Evolutionary conservation across 225 moss, liverwort and hornwort genomes (phyloP).

Genomic region (Physcomitrellopsis africana): DNA sequence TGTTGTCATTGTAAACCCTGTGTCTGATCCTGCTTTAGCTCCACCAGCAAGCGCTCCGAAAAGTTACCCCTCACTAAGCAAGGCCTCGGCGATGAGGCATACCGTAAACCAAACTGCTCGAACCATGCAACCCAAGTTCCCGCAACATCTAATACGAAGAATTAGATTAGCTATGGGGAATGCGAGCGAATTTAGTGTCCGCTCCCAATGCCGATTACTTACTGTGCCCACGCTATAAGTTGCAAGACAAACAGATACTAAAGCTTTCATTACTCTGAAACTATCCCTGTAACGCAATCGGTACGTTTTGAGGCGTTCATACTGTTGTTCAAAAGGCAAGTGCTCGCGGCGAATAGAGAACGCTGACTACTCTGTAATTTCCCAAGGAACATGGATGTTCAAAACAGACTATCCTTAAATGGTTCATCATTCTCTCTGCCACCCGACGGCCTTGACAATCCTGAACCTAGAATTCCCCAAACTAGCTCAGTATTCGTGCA

Average conservation of each 20-base stretch:
- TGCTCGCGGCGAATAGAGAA: background rate
- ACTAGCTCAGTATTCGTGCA: too few relatives aligned
- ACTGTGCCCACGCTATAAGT: slow-evolving; percentile 20
- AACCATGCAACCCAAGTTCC: slow-evolving; percentile 41
- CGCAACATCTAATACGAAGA: slow-evolving; percentile 30
- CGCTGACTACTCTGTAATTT: slow-evolving; percentile 14
- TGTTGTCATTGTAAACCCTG: slow-evolving; percentile 2
- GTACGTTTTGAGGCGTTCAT: slow-evolving; percentile 26
- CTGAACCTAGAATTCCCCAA: too few relatives aligned
- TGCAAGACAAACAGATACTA: background rate
- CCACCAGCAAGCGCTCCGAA: background rate
- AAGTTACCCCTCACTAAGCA: background rate
- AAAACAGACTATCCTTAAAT: slow-evolving; percentile 5
- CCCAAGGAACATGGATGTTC: slow-evolving; percentile 40
- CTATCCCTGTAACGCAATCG: slow-evolving; percentile 21
- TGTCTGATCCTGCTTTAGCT: slow-evolving; percentile 1
- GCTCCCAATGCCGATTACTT: slow-evolving; percentile 33
- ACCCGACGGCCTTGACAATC: background rate
- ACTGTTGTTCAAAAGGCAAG: slow-evolving; percentile 13
- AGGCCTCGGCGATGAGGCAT: background rate
- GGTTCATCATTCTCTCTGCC: background rate
- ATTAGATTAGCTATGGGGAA: slow-evolving; percentile 27
- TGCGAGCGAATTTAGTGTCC: slow-evolving; percentile 7
- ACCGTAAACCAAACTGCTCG: slow-evolving; percentile 20
- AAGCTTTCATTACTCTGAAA: slow-evolving; percentile 43